Percentiles rank a stretch among this genome's conserved stretches.
Evolutionary conservation across 1,284 basidiomycete genomes (phyloP).

Genomic region (Ceraceosorus guamensis): DNA sequence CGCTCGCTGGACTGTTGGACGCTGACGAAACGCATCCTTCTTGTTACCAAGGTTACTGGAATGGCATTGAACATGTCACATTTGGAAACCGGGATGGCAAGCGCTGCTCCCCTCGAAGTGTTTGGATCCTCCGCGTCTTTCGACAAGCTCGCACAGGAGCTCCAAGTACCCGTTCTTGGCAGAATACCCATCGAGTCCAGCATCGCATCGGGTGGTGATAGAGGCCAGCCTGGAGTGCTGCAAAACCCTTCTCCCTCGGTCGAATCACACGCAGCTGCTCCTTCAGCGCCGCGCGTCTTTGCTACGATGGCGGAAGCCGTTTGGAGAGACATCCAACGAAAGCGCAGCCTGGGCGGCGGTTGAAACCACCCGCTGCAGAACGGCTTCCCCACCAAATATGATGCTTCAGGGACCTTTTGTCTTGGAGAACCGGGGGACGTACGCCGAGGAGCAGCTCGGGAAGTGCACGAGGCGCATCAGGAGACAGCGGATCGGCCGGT

Average conservation of each 20-base stretch:
- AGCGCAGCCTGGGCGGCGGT: too few relatives aligned
- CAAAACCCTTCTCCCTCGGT: background rate
- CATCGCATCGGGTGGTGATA: constrained; percentile 70
- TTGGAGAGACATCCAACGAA: too few relatives aligned
- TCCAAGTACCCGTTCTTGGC: constrained; percentile 67
- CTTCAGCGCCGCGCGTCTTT: too few relatives aligned
- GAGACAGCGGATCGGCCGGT: too few relatives aligned
- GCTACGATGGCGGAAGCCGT: too few relatives aligned
- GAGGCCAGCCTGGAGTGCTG: constrained; percentile 57
- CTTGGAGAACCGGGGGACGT: too few relatives aligned
- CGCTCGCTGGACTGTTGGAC: background rate
- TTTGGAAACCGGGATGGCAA: constrained; percentile 73
- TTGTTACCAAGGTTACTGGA: constrained; percentile 76
- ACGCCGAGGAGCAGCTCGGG: too few relatives aligned
- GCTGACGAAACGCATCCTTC: constrained; percentile 1
- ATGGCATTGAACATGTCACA: constrained; percentile 84
- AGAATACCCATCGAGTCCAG: constrained; percentile 73
- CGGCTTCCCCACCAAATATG: too few relatives aligned
- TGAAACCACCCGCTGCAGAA: too few relatives aligned
- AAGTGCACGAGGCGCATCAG: too few relatives aligned
- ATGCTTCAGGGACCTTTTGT: too few relatives aligned
- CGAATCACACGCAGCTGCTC: too few relatives aligned
- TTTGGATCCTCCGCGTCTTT: constrained; percentile 71
- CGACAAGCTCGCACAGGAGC: constrained; percentile 58
- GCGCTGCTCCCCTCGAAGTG: constrained; percentile 64